Evolutionary conservation across 2,329 filamentous ascomycete species (phyloP).

Genomic region (Fusarium cyanostomum): DNA sequence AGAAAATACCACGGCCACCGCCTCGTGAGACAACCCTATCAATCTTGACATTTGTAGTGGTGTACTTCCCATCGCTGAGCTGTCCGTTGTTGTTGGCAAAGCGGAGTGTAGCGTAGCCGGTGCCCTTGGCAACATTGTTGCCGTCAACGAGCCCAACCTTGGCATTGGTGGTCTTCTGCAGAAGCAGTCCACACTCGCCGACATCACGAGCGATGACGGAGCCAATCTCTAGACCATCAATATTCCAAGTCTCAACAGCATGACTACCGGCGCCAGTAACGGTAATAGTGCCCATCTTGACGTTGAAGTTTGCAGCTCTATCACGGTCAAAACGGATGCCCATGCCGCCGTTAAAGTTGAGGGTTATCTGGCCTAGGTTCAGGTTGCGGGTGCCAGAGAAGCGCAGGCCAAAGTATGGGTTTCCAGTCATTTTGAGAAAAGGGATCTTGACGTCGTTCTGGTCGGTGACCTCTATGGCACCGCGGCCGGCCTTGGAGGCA

Average conservation of each 20-base stretch:
- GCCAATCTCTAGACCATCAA: slow-evolving; percentile 62
- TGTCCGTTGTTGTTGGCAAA: slow-evolving; percentile 67
- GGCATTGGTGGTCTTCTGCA: slow-evolving; percentile 63
- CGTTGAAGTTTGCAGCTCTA: slow-evolving; percentile 60
- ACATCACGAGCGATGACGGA: slow-evolving; percentile 63
- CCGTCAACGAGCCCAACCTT: slow-evolving; percentile 64
- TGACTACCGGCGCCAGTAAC: slow-evolving; percentile 64
- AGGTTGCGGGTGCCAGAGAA: slow-evolving; percentile 63
- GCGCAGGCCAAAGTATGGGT: slow-evolving; percentile 65
- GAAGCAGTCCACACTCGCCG: slow-evolving; percentile 65
- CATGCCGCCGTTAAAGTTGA: slow-evolving; percentile 64
- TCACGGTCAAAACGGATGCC: slow-evolving; percentile 68
- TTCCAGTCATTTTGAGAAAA: slow-evolving; percentile 66
- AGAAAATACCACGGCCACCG: slow-evolving; percentile 65
- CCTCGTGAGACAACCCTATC: slow-evolving; percentile 63
- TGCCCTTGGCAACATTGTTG: slow-evolving; percentile 61
- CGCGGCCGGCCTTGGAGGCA: slow-evolving; percentile 53
- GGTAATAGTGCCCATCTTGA: slow-evolving; percentile 61
- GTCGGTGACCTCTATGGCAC: slow-evolving; percentile 63
- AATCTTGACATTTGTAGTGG: slow-evolving; percentile 61
- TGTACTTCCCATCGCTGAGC: slow-evolving; percentile 58
- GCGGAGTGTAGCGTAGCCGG: slow-evolving; percentile 65
- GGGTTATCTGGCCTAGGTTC: slow-evolving; percentile 60
- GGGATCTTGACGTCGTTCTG: slow-evolving; percentile 62
- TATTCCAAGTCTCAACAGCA: slow-evolving; percentile 69